A percentile compares a stretch with the other conserved stretches of the same genome.
These are phyloP conservation scores for Diplotaxis tenuifolia DNA, from an alignment of 345 rosid species.

Conservation along the genomic window DNA sequence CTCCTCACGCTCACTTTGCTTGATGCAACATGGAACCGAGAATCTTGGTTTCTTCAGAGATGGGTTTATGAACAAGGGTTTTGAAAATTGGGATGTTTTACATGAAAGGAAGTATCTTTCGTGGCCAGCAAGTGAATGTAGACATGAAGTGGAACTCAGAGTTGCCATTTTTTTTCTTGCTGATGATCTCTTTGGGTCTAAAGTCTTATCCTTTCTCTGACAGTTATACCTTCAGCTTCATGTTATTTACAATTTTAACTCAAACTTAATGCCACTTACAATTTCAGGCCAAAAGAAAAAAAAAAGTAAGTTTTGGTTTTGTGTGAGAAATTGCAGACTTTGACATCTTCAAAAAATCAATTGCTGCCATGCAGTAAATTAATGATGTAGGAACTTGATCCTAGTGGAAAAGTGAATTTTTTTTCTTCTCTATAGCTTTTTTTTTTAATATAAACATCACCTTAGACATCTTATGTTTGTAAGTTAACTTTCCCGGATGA, in stretches of 20 bases:
- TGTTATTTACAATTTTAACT: background rate
- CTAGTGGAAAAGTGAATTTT: background rate
- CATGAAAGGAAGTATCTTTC: slow-evolving; percentile 24
- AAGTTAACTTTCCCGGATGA: too few species aligned
- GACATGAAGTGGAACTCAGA: slow-evolving; percentile 30
- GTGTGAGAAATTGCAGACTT: background rate
- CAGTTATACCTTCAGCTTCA: background rate
- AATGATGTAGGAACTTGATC: background rate
- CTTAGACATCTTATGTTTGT: background rate
- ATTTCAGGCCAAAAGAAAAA: background rate
- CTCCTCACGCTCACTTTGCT: too few species aligned
- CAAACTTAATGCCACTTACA: background rate
- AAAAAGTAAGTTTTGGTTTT: background rate
- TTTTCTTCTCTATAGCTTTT: background rate
- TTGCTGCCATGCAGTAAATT: too few species aligned
- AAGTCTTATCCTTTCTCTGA: slow-evolving; percentile 31
- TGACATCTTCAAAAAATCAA: background rate
- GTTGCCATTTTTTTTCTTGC: slow-evolving; percentile 26
- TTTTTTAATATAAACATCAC: background rate
- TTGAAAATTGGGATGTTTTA: slow-evolving; percentile 10
- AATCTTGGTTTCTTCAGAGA: slow-evolving; percentile 26
- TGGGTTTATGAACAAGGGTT: slow-evolving; percentile 21
- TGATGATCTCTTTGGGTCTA: background rate
- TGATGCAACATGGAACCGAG: too few species aligned
- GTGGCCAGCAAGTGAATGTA: slow-evolving; percentile 3